phyloP scores from a whole-genome alignment of 2,329 filamentous ascomycete species.

The Xylaria hypoxylon region DNA sequence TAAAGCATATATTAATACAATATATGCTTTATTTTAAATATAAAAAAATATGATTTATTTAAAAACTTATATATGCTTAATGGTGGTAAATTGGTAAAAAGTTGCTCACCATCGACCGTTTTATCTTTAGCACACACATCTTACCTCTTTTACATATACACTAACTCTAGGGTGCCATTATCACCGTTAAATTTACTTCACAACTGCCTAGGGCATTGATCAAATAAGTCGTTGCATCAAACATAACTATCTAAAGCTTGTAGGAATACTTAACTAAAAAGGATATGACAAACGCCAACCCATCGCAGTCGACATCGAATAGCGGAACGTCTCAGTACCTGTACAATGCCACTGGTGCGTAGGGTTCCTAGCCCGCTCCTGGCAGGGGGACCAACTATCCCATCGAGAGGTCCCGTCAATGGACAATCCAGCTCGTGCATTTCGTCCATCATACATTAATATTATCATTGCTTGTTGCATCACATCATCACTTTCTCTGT shows the following conservation, averaged over 20 bases:
- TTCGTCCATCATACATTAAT: conserved; percentile 31
- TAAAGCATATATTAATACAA: no score
- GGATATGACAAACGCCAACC: conserved; percentile 27
- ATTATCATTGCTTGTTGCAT: conserved; percentile 44
- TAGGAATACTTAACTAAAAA: conserved; percentile 15
- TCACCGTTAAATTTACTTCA: background rate
- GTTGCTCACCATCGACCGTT: no score
- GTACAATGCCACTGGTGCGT: conserved; percentile 17
- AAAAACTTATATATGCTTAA: no score
- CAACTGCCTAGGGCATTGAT: no score
- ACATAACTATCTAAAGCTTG: background rate
- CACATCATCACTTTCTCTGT: conserved; percentile 41
- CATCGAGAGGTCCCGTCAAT: background rate
- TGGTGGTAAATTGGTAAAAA: no score
- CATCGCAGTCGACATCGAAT: conserved; percentile 3
- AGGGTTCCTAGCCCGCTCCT: background rate
- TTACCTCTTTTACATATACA: background rate
- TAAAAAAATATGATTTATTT: no score
- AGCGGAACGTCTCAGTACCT: conserved; percentile 3
- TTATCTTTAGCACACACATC: no score
- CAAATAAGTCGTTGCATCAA: background rate
- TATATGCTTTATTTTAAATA: no score
- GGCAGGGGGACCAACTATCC: background rate
- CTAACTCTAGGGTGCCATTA: no score
- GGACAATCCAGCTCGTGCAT: conserved; percentile 21